Evolutionary conservation across 1,139 yeast species (phyloP).

Genomic region (Wickerhamomyces sp.): DNA sequence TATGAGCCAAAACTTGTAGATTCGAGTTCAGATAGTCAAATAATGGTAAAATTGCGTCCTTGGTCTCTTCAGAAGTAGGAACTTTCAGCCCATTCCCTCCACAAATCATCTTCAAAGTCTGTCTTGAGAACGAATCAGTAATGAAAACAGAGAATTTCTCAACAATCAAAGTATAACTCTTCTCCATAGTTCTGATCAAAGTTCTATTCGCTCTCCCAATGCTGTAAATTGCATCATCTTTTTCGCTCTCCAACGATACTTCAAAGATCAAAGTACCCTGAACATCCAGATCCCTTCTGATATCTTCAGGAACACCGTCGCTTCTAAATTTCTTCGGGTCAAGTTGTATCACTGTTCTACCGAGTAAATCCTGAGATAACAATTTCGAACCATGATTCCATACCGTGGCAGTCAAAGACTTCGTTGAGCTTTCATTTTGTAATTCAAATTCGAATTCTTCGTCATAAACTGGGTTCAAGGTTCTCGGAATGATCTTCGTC

Average conservation of each 20-base stretch:
- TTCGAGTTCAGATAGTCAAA: constrained; percentile 72
- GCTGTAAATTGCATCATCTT: constrained; percentile 70
- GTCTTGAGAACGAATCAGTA: constrained; percentile 39
- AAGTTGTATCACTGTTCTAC: constrained; percentile 57
- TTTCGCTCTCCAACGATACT: constrained; percentile 73
- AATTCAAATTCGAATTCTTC: constrained; percentile 76
- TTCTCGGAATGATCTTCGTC: constrained; percentile 60
- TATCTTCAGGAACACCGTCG: constrained; percentile 64
- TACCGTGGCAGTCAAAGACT: constrained; percentile 52
- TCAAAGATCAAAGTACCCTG: constrained; percentile 63
- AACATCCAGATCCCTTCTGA: constrained; percentile 57
- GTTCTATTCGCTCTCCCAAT: constrained; percentile 74
- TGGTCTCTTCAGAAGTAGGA: constrained; percentile 51
- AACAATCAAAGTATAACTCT: constrained; percentile 62
- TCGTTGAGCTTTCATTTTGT: constrained; percentile 28
- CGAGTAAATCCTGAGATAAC: constrained; percentile 62
- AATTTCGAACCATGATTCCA: constrained; percentile 62
- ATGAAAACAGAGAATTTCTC: constrained; percentile 50
- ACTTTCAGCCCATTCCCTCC: constrained; percentile 41
- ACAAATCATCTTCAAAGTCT: constrained; percentile 47
- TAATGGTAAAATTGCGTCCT: constrained; percentile 68
- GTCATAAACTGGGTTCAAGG: constrained; percentile 79
- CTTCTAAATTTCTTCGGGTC: constrained; percentile 63
- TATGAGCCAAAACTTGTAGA: constrained; percentile 60
- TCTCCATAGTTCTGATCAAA: constrained; percentile 54